Conservation (phyloP, 2,329 filamentous ascomycete species). For the Aspergillus hiratsukae region DNA sequence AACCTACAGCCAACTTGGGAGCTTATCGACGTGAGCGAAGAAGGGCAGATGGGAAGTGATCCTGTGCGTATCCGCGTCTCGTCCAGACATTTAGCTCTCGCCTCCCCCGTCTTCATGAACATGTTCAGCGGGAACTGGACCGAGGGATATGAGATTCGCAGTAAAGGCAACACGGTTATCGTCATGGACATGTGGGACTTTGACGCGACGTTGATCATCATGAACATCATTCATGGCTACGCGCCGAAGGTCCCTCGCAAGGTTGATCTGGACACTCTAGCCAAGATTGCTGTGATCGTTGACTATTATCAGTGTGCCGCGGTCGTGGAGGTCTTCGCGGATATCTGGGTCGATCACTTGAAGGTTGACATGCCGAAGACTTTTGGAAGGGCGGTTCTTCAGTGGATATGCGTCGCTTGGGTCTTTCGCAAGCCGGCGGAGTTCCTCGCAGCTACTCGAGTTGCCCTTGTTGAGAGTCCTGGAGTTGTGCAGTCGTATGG, state of each 20-base stretch:
- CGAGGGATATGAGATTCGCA: neutral
- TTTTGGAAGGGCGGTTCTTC: neutral
- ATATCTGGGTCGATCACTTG: neutral
- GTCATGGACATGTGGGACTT: neutral
- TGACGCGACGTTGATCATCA: neutral
- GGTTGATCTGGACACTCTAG: neutral
- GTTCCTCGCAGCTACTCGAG: neutral
- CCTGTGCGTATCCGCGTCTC: neutral
- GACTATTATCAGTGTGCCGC: conserved; percentile 2
- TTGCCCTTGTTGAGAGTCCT: neutral
- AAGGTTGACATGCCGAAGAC: neutral
- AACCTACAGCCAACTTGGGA: neutral
- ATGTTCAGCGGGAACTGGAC: neutral
- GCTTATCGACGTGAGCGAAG: neutral
- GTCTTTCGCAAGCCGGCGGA: neutral
- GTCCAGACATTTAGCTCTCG: neutral
- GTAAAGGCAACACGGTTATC: neutral
- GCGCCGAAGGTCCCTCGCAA: neutral
- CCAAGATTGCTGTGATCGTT: neutral
- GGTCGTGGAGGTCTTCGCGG: neutral
- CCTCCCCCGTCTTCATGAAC: neutral
- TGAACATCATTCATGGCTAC: neutral
- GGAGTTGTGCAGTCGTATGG: neutral
- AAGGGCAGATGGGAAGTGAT: neutral
- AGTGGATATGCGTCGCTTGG: neutral